Conservation (phyloP, 306 rosid genomes). For the Lotus japonicus region DNA sequence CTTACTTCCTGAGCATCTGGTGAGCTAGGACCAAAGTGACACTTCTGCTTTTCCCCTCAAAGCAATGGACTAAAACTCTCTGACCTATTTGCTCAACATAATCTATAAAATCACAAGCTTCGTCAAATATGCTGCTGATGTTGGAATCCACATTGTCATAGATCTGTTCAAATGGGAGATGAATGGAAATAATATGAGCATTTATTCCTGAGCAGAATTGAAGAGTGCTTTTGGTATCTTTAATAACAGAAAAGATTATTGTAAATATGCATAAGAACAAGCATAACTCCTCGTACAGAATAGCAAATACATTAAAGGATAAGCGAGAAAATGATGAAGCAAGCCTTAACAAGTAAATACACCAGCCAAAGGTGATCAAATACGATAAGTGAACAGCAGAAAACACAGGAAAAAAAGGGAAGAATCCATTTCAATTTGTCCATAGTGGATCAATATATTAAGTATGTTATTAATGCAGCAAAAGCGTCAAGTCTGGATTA, state of each 20-base stretch:
- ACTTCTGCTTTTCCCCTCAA: constrained; percentile 94
- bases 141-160: constrained; percentile 57
- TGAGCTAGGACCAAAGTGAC: constrained; percentile 85
- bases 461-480: background rate
- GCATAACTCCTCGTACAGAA: background rate
- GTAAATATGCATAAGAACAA: background rate
- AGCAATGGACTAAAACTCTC: constrained; percentile 85
- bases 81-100: constrained; percentile 60
- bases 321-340: background rate
- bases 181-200: constrained; percentile 4
- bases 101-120: constrained; percentile 71
- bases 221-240: background rate
- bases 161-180: constrained; percentile 41
- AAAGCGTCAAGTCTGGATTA: background rate
- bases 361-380: background rate
- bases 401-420: background rate
- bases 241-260: background rate
- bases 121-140: constrained; percentile 73
- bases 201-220: background rate
- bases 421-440: background rate
- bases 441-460: background rate
- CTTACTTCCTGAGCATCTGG: constrained; percentile 86
- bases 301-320: background rate
- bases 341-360: background rate
- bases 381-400: background rate